Evolutionary conservation across 108 stramenopile genomes (phyloP), one percentile per base, ranked within the genome.

Genomic region (Fistulifera solaris): DNA sequence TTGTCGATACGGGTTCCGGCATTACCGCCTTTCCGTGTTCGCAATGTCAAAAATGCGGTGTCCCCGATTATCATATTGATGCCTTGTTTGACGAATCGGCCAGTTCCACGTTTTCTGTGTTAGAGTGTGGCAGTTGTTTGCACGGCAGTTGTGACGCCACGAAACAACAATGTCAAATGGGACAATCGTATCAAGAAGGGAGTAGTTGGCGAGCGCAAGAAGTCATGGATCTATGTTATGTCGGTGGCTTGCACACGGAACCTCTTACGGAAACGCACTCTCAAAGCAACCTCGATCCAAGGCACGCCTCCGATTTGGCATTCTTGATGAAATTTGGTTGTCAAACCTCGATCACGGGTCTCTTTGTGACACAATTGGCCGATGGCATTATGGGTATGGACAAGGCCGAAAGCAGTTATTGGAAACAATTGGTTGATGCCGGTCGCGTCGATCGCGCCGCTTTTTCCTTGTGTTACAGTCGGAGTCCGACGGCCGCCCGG

Each of bases 301-400:
- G 54, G 17, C 54, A 75, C 21, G 81, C 80, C 6, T 46, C 55
- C 11, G 56, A 68, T 24, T 75, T 81, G 56, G 60, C 67, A 3
- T 85, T 89, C 60, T 67, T 58, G 5, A 56, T 98, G 44, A 57
- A 61, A n/a, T 98, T 98, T 78, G 97, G 95, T 8, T 98, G 97
- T 66, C 95, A 95, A 63, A 75, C 67, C 23, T 63, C 60, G 16
- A 70, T 95, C 28, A 95, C 94, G 0, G 95, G 95, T 2, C 71
- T 98, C 24, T 98, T 98, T 73, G 72, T 78, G 46, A 96, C 94
- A 5, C 97, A 98, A 61, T 69, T 95, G 17, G 97, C 93, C 23
- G 93, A 96, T 62, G 97, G 97, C 0, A 98, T 98, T 62, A 94
- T 96, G 94, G 89, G 89, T 5, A 85, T 91, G 83, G 83, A 76